Evolutionary conservation across 352 stramenopile genomes (phyloP), one percentile per base, ranked within the genome.

Genomic region (Poterioochromonas sp.): DNA sequence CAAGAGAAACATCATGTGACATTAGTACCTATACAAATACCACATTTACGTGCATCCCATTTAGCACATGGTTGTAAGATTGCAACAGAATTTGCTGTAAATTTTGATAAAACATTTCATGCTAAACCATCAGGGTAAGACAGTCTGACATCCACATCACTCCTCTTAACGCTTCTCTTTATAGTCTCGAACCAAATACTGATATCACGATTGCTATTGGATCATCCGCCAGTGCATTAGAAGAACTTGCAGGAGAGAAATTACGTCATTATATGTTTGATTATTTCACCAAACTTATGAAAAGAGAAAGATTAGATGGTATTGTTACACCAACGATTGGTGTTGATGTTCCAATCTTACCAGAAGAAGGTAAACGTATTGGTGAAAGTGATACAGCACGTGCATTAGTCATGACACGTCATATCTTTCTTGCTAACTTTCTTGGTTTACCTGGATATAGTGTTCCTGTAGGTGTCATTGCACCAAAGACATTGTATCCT

Each of bases 191-290:
- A 44, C 83, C 88, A 0, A 89, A 93, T 76, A 87, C 87, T 41
- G 83, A 90, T 79, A 85, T 94, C 40, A 79, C 89, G 60, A 22
- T 96, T 26, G 86, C 78, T 0, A 85, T 94, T 51, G 90, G 90
- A 8, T 84, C 84, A 51, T 74, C 79, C 0, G 87, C 88, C 37
- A 88, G 85, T 0, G 84, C 87, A 12, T 82, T 87, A 60, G 91
- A 96, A 79, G 88, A 94, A 43, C 70, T 95, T 26, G 84, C 89
- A 0, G 90, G 88, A 29, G 89, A 95, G 82, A 89, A 88, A 34
- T 80, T 96, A 53, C 81, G 93, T 77, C 82, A 88, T 41, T 85
- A 92, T 73, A 86, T 92, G 32, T 84, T 88, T 37, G 83, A 89
- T 0, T 83, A 95, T 20, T 89, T 94, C 39, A 76, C 80, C 29